A percentile compares a stretch with the other conserved stretches of the same genome.
phyloP scores from a whole-genome alignment of 352 stramenopile species.

The Pythium scleroteichum region DNA sequence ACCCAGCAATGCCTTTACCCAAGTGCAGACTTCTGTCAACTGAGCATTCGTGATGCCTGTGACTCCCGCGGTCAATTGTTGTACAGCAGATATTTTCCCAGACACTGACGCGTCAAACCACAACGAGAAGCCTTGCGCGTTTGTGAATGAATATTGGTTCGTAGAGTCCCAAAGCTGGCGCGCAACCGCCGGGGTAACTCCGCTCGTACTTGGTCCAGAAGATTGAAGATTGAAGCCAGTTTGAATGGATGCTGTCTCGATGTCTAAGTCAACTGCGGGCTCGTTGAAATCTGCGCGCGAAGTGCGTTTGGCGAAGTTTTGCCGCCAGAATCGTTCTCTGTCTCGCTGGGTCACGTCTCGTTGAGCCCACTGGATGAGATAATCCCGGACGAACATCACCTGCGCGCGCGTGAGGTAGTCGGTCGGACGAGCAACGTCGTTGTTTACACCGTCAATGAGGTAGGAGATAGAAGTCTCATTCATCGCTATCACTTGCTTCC shows the following conservation, averaged over 20 bases:
- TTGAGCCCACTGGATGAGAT: constrained; percentile 55
- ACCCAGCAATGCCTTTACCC: constrained; percentile 41
- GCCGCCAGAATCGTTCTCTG: constrained; percentile 62
- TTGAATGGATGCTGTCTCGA: constrained; percentile 47
- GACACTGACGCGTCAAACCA: constrained; percentile 36
- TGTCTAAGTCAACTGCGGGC: constrained; percentile 59
- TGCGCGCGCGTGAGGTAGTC: constrained; percentile 64
- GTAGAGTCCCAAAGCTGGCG: constrained; percentile 49
- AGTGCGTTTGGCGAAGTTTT: constrained; percentile 45
- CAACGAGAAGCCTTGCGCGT: constrained; percentile 46
- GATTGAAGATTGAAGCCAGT: constrained; percentile 51
- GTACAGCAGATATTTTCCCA: constrained; percentile 14
- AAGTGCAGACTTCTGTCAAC: constrained; percentile 38
- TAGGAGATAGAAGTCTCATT: constrained; percentile 58
- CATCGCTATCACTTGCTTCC: constrained; percentile 72
- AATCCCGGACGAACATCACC: constrained; percentile 56
- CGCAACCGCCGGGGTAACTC: constrained; percentile 34
- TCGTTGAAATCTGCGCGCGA: constrained; percentile 45
- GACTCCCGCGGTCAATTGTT: constrained; percentile 24
- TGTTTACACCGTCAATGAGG: constrained; percentile 60
- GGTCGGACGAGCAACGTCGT: constrained; percentile 44
- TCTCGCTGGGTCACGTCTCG: constrained; percentile 50
- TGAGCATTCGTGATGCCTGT: constrained; percentile 37
- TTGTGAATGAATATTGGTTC: constrained; percentile 43
- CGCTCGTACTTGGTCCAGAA: constrained; percentile 29